Conservation (phyloP, 139 green algal genomes). For the Desmodesmus armatus region DNA sequence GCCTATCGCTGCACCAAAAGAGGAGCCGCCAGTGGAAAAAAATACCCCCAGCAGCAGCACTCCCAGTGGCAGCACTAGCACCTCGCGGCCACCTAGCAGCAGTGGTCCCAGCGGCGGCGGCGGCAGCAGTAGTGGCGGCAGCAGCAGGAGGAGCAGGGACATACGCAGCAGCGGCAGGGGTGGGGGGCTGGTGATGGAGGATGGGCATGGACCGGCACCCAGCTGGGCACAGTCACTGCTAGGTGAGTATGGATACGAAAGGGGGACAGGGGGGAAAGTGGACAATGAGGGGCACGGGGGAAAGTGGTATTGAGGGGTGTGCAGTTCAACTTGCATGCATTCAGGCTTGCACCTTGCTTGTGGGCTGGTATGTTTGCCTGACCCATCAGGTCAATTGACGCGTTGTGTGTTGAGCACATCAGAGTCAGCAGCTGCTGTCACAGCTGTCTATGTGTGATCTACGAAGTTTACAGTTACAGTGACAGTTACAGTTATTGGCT, state of each 20-base stretch:
- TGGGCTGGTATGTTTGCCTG: too few relatives aligned
- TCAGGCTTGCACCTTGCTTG: too few relatives aligned
- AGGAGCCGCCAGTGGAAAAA: too few relatives aligned
- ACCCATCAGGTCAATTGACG: neutral
- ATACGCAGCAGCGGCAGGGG: neutral
- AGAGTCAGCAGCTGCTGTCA: too few relatives aligned
- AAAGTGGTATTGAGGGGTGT: too few relatives aligned
- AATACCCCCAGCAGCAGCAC: too few relatives aligned
- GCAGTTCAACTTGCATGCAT: too few relatives aligned
- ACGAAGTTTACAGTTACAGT: too few relatives aligned
- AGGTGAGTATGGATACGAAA: conserved; percentile 28
- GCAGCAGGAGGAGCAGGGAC: neutral
- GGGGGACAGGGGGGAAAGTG: conserved; percentile 7
- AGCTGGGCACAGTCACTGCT: conserved; percentile 23
- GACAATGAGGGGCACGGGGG: neutral
- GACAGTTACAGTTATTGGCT: too few relatives aligned
- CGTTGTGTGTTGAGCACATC: too few relatives aligned
- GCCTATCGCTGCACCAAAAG: conserved; percentile 27
- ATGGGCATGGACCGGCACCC: conserved; percentile 20
- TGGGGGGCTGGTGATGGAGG: neutral
- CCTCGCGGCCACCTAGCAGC: too few relatives aligned
- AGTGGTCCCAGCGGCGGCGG: conserved; percentile 24
- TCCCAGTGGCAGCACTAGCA: too few relatives aligned
- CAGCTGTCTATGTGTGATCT: neutral
- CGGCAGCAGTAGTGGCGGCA: neutral